Percentiles rank a stretch among this genome's conserved stretches.
phyloP scores from a whole-genome alignment of 2,329 filamentous ascomycete genomes.

The Coccinonectria pachysandricola region DNA sequence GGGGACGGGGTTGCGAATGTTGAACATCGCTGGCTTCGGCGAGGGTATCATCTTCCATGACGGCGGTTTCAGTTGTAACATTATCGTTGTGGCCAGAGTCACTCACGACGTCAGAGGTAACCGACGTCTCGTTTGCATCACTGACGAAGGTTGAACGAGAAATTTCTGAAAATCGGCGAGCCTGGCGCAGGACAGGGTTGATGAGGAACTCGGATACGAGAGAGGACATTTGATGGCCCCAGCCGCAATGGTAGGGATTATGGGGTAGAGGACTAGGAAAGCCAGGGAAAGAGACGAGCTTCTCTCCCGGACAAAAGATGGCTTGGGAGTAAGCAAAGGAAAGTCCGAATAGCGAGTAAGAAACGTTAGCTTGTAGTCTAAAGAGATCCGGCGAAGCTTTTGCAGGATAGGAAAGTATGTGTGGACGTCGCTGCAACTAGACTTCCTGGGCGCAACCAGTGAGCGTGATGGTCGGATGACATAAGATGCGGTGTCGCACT shows the following conservation, averaged over 20 bases:
- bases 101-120: constrained; percentile 13
- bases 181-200: constrained; percentile 56
- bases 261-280: constrained; percentile 1
- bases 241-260: constrained; percentile 8
- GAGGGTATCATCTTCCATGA: no score
- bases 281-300: no score
- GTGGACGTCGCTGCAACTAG: no score
- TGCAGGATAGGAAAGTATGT: no score
- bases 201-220: constrained; percentile 56
- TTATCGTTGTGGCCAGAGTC: constrained; percentile 8
- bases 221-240: constrained; percentile 47
- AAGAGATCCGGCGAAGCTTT: no score
- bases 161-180: constrained; percentile 50
- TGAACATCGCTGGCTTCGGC: neutral
- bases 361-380: no score
- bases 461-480: neutral
- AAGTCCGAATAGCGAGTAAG: no score
- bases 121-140: constrained; percentile 22
- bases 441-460: neutral
- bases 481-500: constrained; percentile 1
- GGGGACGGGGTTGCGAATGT: constrained; percentile 14
- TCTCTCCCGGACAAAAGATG: no score
- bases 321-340: no score
- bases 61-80: no score
- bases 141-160: constrained; percentile 29